Conservation (phyloP, 306 rosid species). For the Cucurbita ficifolia region DNA sequence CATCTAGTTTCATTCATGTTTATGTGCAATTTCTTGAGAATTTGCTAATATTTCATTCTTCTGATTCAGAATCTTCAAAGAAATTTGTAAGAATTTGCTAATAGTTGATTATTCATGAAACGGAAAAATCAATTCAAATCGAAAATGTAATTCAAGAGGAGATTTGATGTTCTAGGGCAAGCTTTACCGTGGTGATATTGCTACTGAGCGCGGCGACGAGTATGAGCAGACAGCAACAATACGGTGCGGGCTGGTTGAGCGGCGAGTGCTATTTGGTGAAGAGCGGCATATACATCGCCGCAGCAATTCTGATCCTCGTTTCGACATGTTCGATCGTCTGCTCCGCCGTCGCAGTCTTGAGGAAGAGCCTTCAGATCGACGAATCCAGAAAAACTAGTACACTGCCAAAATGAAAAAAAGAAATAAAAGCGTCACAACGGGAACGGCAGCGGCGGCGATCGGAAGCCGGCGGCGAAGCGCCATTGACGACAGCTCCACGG, state of each 20-base stretch:
- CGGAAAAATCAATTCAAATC: neutral
- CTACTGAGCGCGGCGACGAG: slow-evolving; percentile 47
- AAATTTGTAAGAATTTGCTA: neutral
- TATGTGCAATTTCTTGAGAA: neutral
- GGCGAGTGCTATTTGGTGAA: slow-evolving; percentile 77
- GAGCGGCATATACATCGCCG: slow-evolving; percentile 35
- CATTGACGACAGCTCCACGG: neutral
- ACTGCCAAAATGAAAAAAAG: neutral
- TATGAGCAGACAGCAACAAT: slow-evolving; percentile 55
- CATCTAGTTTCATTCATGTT: slow-evolving; percentile 7
- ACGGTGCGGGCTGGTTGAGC: slow-evolving; percentile 68
- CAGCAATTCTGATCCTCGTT: slow-evolving; percentile 37
- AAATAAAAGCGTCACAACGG: neutral
- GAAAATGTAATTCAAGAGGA: neutral
- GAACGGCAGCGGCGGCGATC: neutral
- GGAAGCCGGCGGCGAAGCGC: neutral
- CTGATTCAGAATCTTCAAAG: neutral
- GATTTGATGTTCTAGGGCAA: slow-evolving; percentile 33
- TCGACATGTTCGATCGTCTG: slow-evolving; percentile 29
- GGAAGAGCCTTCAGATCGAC: slow-evolving; percentile 2
- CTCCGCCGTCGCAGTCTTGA: slow-evolving; percentile 23
- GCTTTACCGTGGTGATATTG: slow-evolving; percentile 47
- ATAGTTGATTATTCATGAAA: neutral
- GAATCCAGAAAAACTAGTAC: neutral
- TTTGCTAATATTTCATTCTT: neutral